phyloP scores from a whole-genome alignment of 192 early-diverging fungal genomes.

The Thamnidium elegans region DNA sequence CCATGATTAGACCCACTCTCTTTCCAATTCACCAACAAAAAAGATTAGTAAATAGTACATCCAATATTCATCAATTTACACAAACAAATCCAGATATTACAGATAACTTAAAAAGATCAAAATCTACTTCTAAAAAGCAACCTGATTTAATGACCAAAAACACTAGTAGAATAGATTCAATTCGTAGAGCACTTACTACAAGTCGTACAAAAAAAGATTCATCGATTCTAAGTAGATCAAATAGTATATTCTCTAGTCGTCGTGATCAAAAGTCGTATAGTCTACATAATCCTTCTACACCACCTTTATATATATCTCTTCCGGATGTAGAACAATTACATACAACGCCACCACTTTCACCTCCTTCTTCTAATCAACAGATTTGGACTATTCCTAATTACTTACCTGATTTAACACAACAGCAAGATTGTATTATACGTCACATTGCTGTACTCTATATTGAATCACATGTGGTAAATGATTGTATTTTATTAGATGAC shows the following conservation, averaged over 20 bases:
- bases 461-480: not conserved
- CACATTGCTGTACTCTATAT: conserved; percentile 5
- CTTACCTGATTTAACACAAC: not conserved
- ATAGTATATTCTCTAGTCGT: not conserved
- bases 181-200: conserved; percentile 15
- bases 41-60: not conserved
- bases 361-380: conserved; percentile 12
- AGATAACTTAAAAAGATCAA: not conserved
- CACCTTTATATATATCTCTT: conserved; percentile 4
- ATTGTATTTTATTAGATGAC: not conserved
- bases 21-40: conserved; percentile 11
- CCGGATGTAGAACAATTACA: conserved; percentile 5
- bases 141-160: not conserved
- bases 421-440: conserved; percentile 9
- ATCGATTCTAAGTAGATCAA: not conserved
- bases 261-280: conserved; percentile 7
- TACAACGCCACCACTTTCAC: conserved; percentile 8
- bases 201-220: not conserved
- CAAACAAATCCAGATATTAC: not conserved
- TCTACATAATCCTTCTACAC: not conserved
- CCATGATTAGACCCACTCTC: not conserved
- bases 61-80: not conserved
- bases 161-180: conserved; percentile 4
- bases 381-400: conserved; percentile 6
- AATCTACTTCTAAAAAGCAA: conserved; percentile 5